These are phyloP conservation scores for Tremella mesenterica DNA, from an alignment of 768 basidiomycete genomes.

Conservation along the genomic window DNA sequence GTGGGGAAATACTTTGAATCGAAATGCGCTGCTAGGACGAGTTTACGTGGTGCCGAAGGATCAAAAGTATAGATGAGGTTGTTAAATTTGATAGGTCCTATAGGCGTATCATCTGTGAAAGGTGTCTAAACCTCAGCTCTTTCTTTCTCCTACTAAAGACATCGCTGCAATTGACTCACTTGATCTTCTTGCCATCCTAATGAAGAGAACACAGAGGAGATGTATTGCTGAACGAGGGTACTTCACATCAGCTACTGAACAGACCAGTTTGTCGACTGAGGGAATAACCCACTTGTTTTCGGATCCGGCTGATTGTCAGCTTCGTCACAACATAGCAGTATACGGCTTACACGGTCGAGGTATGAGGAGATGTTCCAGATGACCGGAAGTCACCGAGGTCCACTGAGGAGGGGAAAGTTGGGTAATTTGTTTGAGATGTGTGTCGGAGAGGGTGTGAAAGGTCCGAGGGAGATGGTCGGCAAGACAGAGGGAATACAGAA, in stretches of 20 bases:
- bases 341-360: slow-evolving; percentile 62
- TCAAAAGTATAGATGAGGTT: slow-evolving; percentile 96
- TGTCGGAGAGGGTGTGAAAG: slow-evolving; percentile 18
- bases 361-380: slow-evolving; percentile 74
- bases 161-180: slow-evolving; percentile 17
- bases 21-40: slow-evolving; percentile 85
- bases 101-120: slow-evolving; percentile 71
- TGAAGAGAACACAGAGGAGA: slow-evolving; percentile 59
- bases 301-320: slow-evolving; percentile 36
- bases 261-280: no score
- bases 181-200: slow-evolving; percentile 82
- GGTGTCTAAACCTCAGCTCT: slow-evolving; percentile 49
- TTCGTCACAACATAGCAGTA: not conserved
- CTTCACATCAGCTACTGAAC: slow-evolving; percentile 49
- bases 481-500: not conserved
- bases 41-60: slow-evolving; percentile 65
- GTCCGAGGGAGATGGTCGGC: slow-evolving; percentile 6
- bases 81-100: slow-evolving; percentile 67
- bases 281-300: slow-evolving; percentile 39
- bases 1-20: slow-evolving; percentile 79
- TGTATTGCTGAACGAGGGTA: slow-evolving; percentile 72
- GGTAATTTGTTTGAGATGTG: slow-evolving; percentile 9
- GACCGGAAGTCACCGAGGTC: slow-evolving; percentile 41
- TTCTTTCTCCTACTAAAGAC: not conserved
- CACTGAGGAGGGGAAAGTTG: slow-evolving; percentile 29